Evolutionary conservation across 2,329 filamentous ascomycete species (phyloP), one percentile per base, ranked within the genome.

Genomic region (Talaromyces sp.): DNA sequence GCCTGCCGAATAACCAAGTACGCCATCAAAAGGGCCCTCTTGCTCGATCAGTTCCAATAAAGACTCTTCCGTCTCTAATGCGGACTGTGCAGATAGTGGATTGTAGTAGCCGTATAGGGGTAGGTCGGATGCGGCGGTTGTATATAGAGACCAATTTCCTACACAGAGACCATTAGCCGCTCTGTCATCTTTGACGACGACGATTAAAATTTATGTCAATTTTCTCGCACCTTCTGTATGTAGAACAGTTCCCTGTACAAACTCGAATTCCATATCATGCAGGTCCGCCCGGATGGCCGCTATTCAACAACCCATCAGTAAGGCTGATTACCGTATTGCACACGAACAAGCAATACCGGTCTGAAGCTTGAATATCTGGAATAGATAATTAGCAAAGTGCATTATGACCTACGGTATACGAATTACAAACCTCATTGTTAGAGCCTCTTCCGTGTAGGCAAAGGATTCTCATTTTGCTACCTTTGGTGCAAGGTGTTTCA

Each of bases 11-110:
- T 72, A 73, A 8, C 68, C 71, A 7, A 73, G 59, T 16, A 73
- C 64, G 24, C 68, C 71, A 52, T 73, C 71, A 41, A 72, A 73
- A 4, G 71, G 71, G 0, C 71, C 71, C n/a, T 72, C 66, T 49
- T 69, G 64, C 11, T 69, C 47, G 27, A 73, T 68, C 31, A 69
- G 52, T 52, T 68, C 63, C 14, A 65, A 31, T 14, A 69, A 54
- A 43, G 63, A 54, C 9, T 69, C 66, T 19, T 66, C 60, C 22
- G 56, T 62, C 47, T 66, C 52, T 4, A 63, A 37, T 37, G 62
- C 57, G 7, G 65, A 65, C 16, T 52, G 43, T 9, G 65, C 56
- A 9, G 43, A 61, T 47, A 66, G 31, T 2, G 65, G 65, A 9
- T 62, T 56, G 41, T 66, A 64, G 47, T 66, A 64, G n/a, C 65